These are phyloP conservation scores for Bonia amplexicaulis DNA, from an alignment of 176 grass and related monocot genomes.

Conservation along the genomic window DNA sequence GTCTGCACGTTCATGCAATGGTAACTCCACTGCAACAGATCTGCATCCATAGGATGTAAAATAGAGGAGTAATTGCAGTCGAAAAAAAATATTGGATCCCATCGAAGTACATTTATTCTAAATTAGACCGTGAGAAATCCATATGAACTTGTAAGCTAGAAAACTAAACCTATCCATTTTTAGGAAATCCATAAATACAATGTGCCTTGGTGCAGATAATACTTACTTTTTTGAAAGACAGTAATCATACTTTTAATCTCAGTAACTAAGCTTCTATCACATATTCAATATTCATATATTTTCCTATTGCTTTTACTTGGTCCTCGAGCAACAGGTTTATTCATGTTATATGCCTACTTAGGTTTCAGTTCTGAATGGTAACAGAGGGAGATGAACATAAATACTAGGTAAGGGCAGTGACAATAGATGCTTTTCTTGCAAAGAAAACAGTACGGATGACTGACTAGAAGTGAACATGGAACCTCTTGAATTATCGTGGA, in stretches of 20 bases:
- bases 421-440: slow-evolving; percentile 24
- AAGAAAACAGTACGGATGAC: slow-evolving; percentile 18
- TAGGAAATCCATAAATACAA: not conserved
- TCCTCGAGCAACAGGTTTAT: not conserved
- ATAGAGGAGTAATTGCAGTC: not conserved
- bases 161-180: not conserved
- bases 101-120: slow-evolving; percentile 2
- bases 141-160: slow-evolving; percentile 8
- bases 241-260: not conserved
- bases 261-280: not conserved
- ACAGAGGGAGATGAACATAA: slow-evolving; percentile 16
- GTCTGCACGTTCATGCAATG: not conserved
- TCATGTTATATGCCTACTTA: slow-evolving; percentile 10
- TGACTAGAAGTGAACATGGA: slow-evolving; percentile 56
- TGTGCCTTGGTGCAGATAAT: not conserved
- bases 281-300: not conserved
- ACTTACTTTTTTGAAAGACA: not conserved
- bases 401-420: not conserved
- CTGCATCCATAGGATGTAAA: not conserved
- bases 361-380: slow-evolving; percentile 4
- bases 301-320: not conserved
- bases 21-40: not conserved
- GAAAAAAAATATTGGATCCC: not conserved
- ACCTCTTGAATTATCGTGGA: slow-evolving; percentile 81
- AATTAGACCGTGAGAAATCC: not conserved